Conservation (phyloP, 768 basidiomycete genomes). For the Trichaptum fuscoviolaceum region DNA sequence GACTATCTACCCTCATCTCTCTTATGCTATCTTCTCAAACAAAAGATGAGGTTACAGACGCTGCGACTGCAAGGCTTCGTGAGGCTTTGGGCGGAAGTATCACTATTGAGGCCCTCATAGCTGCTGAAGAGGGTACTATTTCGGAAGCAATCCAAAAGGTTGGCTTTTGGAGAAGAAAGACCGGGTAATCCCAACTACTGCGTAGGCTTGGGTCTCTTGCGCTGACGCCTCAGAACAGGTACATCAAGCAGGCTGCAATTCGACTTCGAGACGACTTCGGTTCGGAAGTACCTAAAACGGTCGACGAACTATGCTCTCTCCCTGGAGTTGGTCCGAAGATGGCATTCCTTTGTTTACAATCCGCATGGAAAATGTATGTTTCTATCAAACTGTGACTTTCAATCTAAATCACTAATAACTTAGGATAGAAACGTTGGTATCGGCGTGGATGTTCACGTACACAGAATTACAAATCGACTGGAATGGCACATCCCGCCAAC, state of each 20-base stretch:
- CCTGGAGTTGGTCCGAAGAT: constrained; percentile 96
- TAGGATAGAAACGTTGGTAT: constrained; percentile 75
- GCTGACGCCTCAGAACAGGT: constrained; percentile 34
- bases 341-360: constrained; percentile 82
- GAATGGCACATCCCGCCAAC: constrained; percentile 89
- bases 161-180: constrained; percentile 89
- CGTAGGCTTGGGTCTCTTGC: not conserved
- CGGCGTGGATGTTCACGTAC: constrained; percentile 95
- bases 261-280: constrained; percentile 65
- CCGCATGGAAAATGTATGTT: constrained; percentile 73
- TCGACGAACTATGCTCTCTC: constrained; percentile 81
- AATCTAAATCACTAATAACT: not conserved
- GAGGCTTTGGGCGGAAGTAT: constrained; percentile 72
- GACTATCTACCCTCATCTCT: constrained; percentile 83
- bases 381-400: not conserved
- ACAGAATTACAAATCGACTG: constrained; percentile 88
- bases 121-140: constrained; percentile 57
- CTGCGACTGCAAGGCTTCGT: constrained; percentile 73
- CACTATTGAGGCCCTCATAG: constrained; percentile 62
- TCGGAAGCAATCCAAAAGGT: constrained; percentile 80
- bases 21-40: constrained; percentile 97
- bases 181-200: constrained; percentile 44
- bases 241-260: constrained; percentile 69
- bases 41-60: constrained; percentile 83
- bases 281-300: constrained; percentile 84